Conservation (phyloP, 2,329 filamentous ascomycete species). For the Thyridium curvatum region DNA sequence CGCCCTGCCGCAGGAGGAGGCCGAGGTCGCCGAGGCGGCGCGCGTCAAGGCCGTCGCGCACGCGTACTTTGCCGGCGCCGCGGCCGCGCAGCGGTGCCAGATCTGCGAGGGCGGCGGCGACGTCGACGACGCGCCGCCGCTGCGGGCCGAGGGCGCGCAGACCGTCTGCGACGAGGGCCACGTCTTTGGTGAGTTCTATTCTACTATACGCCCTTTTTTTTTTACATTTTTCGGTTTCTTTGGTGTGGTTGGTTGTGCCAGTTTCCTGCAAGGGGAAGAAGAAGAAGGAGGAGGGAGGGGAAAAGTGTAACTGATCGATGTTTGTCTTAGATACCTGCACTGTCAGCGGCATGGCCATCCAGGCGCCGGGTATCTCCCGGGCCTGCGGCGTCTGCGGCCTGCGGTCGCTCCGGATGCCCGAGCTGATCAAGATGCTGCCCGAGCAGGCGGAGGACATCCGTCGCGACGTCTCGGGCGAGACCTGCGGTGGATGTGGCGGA, state of each 20-base stretch:
- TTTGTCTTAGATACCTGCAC: constrained; percentile 40
- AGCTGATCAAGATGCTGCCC: constrained; percentile 25
- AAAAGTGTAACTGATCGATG: background rate
- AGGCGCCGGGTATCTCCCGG: constrained; percentile 45
- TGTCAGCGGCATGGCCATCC: constrained; percentile 46
- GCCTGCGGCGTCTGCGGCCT: constrained; percentile 49
- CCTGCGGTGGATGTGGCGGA: constrained; percentile 25
- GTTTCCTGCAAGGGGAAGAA: no score
- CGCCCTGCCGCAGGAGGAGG: constrained; percentile 16
- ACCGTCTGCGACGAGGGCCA: constrained; percentile 27
- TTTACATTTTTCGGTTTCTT: no score
- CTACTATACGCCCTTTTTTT: background rate
- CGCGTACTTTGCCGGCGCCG: constrained; percentile 24
- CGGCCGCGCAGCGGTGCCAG: constrained; percentile 33
- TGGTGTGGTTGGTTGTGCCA: no score
- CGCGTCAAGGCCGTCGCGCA: constrained; percentile 40
- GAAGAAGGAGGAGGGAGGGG: background rate
- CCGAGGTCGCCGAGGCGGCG: constrained; percentile 26
- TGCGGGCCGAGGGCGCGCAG: constrained; percentile 6
- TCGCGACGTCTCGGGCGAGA: constrained; percentile 13
- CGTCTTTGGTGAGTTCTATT: constrained; percentile 22
- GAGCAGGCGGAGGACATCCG: constrained; percentile 10
- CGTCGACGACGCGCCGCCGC: constrained; percentile 9
- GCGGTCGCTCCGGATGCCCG: constrained; percentile 39
- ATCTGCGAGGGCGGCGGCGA: constrained; percentile 36